Conservation (phyloP, 352 stramenopile species). For the Pythium vanterpoolii region DNA sequence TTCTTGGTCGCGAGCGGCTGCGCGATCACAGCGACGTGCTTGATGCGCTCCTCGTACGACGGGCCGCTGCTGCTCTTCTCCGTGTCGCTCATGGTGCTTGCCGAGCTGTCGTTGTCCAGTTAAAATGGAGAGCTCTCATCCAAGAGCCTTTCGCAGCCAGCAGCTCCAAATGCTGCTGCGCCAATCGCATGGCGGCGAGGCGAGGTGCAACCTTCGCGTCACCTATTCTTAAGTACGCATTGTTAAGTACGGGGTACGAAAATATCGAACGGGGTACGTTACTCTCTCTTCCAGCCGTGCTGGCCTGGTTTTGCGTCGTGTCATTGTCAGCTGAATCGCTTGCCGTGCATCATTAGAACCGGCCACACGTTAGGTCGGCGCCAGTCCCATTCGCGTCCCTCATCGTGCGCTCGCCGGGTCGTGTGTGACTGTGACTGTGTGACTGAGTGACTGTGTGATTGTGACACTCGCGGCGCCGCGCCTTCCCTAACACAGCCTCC, state of each 20-base stretch:
- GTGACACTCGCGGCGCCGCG: too few relatives aligned
- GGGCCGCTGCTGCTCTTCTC: conserved; percentile 50
- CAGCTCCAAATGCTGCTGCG: conserved; percentile 8
- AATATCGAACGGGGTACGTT: conserved; percentile 6
- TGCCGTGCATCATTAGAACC: too few relatives aligned
- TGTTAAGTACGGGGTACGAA: conserved; percentile 2
- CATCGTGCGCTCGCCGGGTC: too few relatives aligned
- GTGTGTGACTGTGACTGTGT: too few relatives aligned
- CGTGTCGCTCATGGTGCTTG: conserved; percentile 59
- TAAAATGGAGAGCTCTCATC: background rate
- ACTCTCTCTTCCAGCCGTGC: background rate
- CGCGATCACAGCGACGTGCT: conserved; percentile 91
- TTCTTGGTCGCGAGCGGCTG: conserved; percentile 98
- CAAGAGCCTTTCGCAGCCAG: background rate
- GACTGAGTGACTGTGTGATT: too few relatives aligned
- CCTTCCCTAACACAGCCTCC: too few relatives aligned
- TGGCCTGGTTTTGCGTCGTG: conserved; percentile 16
- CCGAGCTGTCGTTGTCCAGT: background rate
- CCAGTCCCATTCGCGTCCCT: too few relatives aligned
- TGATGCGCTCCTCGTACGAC: conserved; percentile 83
- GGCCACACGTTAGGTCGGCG: conserved; percentile 1
- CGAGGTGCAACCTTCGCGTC: conserved; percentile 16
- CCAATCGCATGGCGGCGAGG: conserved; percentile 12
- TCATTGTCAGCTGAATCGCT: conserved; percentile 9
- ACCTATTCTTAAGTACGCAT: conserved; percentile 12